Evolutionary conservation across 2,329 filamentous ascomycete species (phyloP).

Genomic region (Aspergillus luchuensis): DNA sequence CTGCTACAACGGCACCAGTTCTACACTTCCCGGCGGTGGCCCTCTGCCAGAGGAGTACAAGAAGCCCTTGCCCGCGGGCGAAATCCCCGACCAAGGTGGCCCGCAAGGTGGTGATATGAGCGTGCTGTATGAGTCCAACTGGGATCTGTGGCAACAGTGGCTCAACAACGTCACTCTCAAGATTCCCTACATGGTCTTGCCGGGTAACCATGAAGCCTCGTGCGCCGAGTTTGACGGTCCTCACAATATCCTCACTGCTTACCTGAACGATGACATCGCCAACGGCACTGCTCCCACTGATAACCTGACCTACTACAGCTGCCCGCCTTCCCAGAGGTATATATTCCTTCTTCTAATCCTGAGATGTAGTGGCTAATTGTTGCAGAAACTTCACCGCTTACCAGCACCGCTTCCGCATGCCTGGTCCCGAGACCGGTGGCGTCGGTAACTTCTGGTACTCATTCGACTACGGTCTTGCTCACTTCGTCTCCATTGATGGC

Average conservation of each 20-base stretch:
- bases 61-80: constrained; percentile 49
- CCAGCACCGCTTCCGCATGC: constrained; percentile 56
- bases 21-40: constrained; percentile 40
- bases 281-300: constrained; percentile 46
- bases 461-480: constrained; percentile 57
- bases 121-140: constrained; percentile 54
- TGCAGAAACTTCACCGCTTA: constrained; percentile 53
- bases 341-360: not conserved
- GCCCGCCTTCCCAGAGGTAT: constrained; percentile 53
- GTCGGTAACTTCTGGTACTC: constrained; percentile 59
- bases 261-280: constrained; percentile 47
- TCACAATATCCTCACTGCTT: constrained; percentile 49
- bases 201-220: constrained; percentile 55
- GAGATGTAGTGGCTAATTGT: not conserved
- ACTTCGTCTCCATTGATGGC: constrained; percentile 52
- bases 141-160: constrained; percentile 57
- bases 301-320: constrained; percentile 54
- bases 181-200: constrained; percentile 54
- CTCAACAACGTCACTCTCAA: constrained; percentile 46
- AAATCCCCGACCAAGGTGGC: constrained; percentile 50
- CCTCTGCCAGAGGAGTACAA: constrained; percentile 46
- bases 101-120: constrained; percentile 53
- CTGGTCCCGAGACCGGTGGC: constrained; percentile 50
- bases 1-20: constrained; percentile 55
- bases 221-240: constrained; percentile 54